These are phyloP conservation scores for Aristolochia contorta DNA, from an alignment of 164 flowering plant species.

Conservation along the genomic window DNA sequence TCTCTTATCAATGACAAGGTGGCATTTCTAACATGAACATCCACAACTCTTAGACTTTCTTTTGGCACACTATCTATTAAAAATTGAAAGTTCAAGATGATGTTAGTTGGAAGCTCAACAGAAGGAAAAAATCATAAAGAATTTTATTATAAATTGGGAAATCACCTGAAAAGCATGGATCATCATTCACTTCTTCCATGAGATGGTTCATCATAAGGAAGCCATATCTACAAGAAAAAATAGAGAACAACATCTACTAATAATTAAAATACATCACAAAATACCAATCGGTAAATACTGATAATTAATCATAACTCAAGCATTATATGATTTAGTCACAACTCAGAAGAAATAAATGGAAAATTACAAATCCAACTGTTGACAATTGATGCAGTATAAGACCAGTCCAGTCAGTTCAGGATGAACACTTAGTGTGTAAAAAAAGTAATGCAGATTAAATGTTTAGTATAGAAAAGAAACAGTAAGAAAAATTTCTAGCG, in stretches of 20 bases:
- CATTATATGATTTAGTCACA: too few relatives aligned
- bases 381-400: too few relatives aligned
- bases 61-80: constrained; percentile 93
- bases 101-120: background rate
- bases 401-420: too few relatives aligned
- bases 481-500: too few relatives aligned
- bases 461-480: too few relatives aligned
- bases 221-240: constrained; percentile 54
- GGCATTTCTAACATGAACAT: constrained; percentile 86
- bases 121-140: background rate
- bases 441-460: too few relatives aligned
- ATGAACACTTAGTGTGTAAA: too few relatives aligned
- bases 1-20: constrained; percentile 46
- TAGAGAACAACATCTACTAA: background rate
- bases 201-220: constrained; percentile 69
- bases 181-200: constrained; percentile 61
- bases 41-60: constrained; percentile 78
- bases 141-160: constrained; percentile 1
- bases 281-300: too few relatives aligned
- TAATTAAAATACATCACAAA: too few relatives aligned
- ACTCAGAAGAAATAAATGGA: too few relatives aligned
- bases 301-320: too few relatives aligned
- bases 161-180: constrained; percentile 74
- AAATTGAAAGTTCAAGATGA: background rate
- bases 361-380: too few relatives aligned